Percentiles rank a stretch among this genome's conserved stretches.
These are phyloP conservation scores for Neofusicoccum umdonicola DNA, from an alignment of 2,329 filamentous ascomycete genomes.

Conservation along the genomic window DNA sequence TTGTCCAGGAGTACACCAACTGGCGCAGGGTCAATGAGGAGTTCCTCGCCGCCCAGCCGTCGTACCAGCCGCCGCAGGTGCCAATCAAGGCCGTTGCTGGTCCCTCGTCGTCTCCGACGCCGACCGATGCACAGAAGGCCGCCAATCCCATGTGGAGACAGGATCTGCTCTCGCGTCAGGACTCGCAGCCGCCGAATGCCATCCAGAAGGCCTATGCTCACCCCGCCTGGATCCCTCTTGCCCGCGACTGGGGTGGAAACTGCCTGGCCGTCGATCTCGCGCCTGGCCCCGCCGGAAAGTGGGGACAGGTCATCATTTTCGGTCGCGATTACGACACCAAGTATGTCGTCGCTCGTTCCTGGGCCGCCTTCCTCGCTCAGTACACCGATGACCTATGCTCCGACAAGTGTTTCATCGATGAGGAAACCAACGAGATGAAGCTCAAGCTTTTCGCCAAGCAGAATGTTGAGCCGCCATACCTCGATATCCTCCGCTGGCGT, in stretches of 20 bases:
- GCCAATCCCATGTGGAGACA: constrained; percentile 74
- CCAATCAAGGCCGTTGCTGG: constrained; percentile 72
- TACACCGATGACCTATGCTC: constrained; percentile 89
- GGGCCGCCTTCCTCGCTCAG: constrained; percentile 80
- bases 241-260: constrained; percentile 98
- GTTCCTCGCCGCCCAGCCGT: constrained; percentile 63
- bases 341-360: constrained; percentile 91
- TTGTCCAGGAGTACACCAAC: constrained; percentile 95
- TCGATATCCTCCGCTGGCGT: constrained; percentile 93
- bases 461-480: constrained; percentile 86
- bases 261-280: constrained; percentile 91
- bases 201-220: constrained; percentile 93
- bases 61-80: constrained; percentile 58
- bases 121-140: constrained; percentile 45
- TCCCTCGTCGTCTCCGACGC: constrained; percentile 59
- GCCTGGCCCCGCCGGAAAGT: constrained; percentile 82
- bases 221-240: constrained; percentile 91
- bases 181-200: constrained; percentile 80
- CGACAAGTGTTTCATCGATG: constrained; percentile 88
- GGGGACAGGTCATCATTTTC: constrained; percentile 96
- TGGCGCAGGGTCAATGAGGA: constrained; percentile 94
- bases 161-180: constrained; percentile 78
- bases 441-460: constrained; percentile 77
- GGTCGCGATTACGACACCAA: constrained; percentile 98
- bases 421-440: constrained; percentile 88